Conservation (phyloP, 768 basidiomycete species). For the Mycena sanguinolenta region DNA sequence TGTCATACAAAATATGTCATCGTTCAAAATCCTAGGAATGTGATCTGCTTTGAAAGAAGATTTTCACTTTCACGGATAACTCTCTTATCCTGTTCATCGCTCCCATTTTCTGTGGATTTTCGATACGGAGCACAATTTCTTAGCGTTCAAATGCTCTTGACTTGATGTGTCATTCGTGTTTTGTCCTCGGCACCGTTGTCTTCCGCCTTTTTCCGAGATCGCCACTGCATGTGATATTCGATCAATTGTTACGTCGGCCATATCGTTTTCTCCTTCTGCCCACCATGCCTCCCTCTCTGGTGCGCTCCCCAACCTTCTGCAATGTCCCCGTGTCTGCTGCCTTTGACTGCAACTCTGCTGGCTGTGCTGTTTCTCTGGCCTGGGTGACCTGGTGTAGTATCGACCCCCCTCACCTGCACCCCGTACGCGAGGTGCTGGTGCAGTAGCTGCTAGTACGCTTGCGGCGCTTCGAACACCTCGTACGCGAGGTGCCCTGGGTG, state of each 20-base stretch:
- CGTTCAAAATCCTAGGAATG: too few species aligned
- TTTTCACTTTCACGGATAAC: too few species aligned
- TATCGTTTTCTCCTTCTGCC: not conserved
- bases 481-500: not conserved
- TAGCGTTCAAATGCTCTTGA: too few species aligned
- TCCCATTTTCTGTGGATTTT: too few species aligned
- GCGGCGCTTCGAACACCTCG: not conserved
- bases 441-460: not conserved
- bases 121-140: not conserved
- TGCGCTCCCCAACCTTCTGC: constrained; percentile 16
- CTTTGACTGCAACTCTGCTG: constrained; percentile 2
- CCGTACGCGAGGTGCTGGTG: not conserved
- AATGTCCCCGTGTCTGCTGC: not conserved
- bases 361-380: constrained; percentile 12
- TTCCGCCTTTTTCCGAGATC: not conserved
- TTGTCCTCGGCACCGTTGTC: too few species aligned
- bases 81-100: too few species aligned
- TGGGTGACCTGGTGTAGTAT: constrained; percentile 22
- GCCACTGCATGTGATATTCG: not conserved
- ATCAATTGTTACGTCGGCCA: not conserved
- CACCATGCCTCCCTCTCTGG: too few species aligned
- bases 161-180: too few species aligned
- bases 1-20: too few species aligned
- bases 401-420: not conserved
- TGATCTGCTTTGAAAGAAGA: too few species aligned